Evolutionary conservation across 331 rosid genomes (phyloP), one percentile per base, ranked within the genome.

Genomic region (Cydonia oblonga): DNA sequence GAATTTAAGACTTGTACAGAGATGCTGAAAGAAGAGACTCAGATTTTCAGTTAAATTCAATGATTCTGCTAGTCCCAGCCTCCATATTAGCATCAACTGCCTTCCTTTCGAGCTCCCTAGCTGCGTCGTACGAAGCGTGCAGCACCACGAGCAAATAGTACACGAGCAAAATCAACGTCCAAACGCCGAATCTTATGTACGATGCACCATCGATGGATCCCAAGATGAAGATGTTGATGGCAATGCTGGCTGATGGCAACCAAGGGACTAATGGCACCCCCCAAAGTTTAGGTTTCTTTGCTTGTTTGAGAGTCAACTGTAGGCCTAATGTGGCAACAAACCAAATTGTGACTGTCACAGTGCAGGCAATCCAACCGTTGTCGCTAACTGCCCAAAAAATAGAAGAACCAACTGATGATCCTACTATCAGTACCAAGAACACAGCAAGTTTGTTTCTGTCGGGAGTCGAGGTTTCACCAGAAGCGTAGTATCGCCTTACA

Each of bases 71-170:
- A 44, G 10, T 46, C 33, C 75, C 82, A 12, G 54, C 68, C 75
- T 78, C 78, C 66, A 71, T 44, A 20, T 65, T 66, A 18, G 60
- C 68, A 16, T 25, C 24, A 35, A 51, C 60, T n/a, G 49, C 40
- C 2, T 1, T 5, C 25, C 68, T 38, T n/a, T 69, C 51, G 19
- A 5, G 22, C 79, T 74, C 72, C 74, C 66, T 72, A 6, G 85
- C 88, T 68, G 84, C 57, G 65, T 88, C 88, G 71, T 84, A 88
- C 1, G 88, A 78, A 29, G 92, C 88, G 76, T 88, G 87, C n/a
- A 86, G 72, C 7, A 78, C 90, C 12, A 88, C 75, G 14, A 88
- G 26, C 8, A 86, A 23, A 58, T 85, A 81, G 81, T 86, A 86
- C 1, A 74, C 69, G 38, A 88, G 64, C 81, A 84, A 64, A 71